Evolutionary conservation across 441 rosid species (phyloP).

Genomic region (Pelargonium cotyledonis): DNA sequence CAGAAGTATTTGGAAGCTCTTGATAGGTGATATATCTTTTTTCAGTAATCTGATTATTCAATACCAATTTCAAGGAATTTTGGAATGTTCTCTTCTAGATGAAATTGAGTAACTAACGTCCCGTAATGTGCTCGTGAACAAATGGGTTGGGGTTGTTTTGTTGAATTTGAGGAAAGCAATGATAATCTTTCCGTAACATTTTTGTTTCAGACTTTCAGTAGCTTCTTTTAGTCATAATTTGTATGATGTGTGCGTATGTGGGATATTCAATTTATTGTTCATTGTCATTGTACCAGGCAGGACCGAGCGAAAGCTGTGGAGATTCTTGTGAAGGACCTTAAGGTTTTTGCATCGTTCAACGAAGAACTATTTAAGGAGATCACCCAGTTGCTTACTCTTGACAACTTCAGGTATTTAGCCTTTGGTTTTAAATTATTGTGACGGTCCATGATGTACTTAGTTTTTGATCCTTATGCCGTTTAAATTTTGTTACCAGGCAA

Average conservation of each 20-base stretch:
- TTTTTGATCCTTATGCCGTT: neutral
- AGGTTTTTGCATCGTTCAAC: slow-evolving; percentile 66
- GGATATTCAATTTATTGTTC: neutral
- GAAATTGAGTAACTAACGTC: too few relatives aligned
- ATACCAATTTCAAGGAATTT: too few relatives aligned
- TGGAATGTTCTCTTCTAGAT: too few relatives aligned
- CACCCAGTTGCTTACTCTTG: slow-evolving; percentile 42
- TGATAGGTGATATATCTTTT: slow-evolving; percentile 53
- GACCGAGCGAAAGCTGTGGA: slow-evolving; percentile 73
- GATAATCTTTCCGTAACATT: neutral
- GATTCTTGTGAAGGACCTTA: slow-evolving; percentile 69
- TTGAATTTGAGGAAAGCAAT: too few relatives aligned
- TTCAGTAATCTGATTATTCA: slow-evolving; percentile 38
- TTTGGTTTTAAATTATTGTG: slow-evolving; percentile 5
- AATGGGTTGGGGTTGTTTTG: too few relatives aligned
- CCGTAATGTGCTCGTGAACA: too few relatives aligned
- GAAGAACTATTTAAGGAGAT: slow-evolving; percentile 80
- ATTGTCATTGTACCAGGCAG: slow-evolving; percentile 31
- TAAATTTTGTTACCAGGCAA: slow-evolving; percentile 34
- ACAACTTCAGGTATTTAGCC: slow-evolving; percentile 57
- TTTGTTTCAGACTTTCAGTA: neutral
- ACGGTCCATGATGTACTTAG: neutral
- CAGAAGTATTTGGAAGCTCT: slow-evolving; percentile 78
- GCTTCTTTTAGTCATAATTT: neutral
- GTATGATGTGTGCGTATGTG: slow-evolving; percentile 4